Evolutionary conservation across 257 asterid genomes (phyloP).

Genomic region (Solanum corneliomulleri): DNA sequence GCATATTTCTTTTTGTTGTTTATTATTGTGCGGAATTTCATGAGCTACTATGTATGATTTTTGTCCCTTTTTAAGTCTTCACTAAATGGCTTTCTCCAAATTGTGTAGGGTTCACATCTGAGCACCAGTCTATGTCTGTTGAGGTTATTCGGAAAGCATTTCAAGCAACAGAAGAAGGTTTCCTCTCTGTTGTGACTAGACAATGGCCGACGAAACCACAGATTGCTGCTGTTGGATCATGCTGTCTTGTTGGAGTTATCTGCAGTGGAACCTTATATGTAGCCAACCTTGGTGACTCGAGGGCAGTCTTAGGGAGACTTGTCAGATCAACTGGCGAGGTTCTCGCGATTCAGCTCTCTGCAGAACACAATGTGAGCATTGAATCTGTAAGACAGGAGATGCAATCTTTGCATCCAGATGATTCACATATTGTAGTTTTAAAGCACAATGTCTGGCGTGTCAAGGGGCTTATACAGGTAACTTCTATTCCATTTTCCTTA

Average conservation of each 20-base stretch:
- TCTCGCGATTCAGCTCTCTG: constrained; percentile 46
- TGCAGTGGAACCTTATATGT: constrained; percentile 50
- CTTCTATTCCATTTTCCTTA: background rate
- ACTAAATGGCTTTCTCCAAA: background rate
- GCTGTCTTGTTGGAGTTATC: constrained; percentile 57
- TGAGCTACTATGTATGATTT: background rate
- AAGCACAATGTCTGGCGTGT: constrained; percentile 77
- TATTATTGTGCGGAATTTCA: background rate
- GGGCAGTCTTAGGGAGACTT: constrained; percentile 58
- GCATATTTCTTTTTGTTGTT: background rate
- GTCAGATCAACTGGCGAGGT: constrained; percentile 63
- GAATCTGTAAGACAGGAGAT: constrained; percentile 58
- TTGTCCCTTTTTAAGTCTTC: background rate
- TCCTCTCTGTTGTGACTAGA: constrained; percentile 36
- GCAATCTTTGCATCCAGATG: constrained; percentile 53
- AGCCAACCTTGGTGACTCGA: constrained; percentile 62
- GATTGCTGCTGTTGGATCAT: constrained; percentile 71
- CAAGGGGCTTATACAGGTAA: constrained; percentile 65
- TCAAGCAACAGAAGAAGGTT: constrained; percentile 68
- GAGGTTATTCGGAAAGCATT: constrained; percentile 56
- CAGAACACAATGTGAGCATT: constrained; percentile 56
- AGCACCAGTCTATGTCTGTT: constrained; percentile 44
- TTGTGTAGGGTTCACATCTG: constrained; percentile 43
- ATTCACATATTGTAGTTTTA: constrained; percentile 56
- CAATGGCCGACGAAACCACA: constrained; percentile 53